Evolutionary conservation across 495 filamentous ascomycete species (phyloP).

Genomic region (Penicillium manginii): DNA sequence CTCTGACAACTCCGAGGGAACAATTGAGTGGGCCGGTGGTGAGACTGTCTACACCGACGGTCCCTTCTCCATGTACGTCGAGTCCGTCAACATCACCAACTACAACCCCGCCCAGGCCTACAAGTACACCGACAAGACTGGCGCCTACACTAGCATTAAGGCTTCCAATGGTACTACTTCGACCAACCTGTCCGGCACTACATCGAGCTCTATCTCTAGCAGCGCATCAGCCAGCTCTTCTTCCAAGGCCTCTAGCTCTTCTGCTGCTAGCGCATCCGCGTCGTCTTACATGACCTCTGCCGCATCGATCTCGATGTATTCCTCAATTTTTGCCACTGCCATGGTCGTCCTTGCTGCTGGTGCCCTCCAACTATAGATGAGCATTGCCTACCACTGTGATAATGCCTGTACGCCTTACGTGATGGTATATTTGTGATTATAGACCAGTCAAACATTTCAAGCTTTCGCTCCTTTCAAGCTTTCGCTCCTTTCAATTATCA

Average conservation of each 20-base stretch:
- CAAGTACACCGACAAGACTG: slow-evolving; percentile 67
- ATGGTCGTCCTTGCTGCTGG: slow-evolving; percentile 30
- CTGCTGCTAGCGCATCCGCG: slow-evolving; percentile 17
- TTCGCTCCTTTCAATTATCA: neutral
- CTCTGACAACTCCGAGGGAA: slow-evolving; percentile 61
- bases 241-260: slow-evolving; percentile 17
- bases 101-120: slow-evolving; percentile 57
- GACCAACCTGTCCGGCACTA: neutral
- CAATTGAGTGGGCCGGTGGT: slow-evolving; percentile 79
- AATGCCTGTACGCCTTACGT: neutral
- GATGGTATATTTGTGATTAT: neutral
- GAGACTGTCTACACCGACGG: slow-evolving; percentile 71
- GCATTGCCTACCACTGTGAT: neutral
- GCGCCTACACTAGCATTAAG: slow-evolving; percentile 75
- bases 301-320: slow-evolving; percentile 14
- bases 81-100: slow-evolving; percentile 55
- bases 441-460: neutral
- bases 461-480: neutral
- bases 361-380: slow-evolving; percentile 28
- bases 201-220: neutral
- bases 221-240: slow-evolving; percentile 15
- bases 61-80: slow-evolving; percentile 78
- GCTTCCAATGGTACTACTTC: slow-evolving; percentile 26
- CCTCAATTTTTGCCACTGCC: slow-evolving; percentile 10
- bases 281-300: slow-evolving; percentile 10